phyloP scores from a whole-genome alignment of 331 rosid species.

The Malus hybrid region DNA sequence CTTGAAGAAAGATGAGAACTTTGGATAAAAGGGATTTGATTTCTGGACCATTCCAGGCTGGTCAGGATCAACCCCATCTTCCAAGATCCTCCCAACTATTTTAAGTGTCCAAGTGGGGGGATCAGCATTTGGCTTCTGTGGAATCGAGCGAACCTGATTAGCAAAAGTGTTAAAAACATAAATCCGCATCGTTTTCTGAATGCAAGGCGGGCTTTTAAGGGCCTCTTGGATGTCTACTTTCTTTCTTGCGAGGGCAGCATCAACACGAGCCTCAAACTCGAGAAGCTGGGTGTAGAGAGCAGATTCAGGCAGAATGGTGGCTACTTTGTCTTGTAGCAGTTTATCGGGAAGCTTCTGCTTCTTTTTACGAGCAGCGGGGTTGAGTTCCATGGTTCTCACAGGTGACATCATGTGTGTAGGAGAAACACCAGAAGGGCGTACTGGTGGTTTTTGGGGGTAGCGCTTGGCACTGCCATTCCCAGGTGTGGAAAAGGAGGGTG shows the following conservation, averaged over 20 bases:
- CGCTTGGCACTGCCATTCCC: constrained; percentile 58
- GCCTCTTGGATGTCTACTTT: constrained; percentile 98
- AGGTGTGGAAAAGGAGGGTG: constrained; percentile 41
- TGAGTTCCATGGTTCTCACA: constrained; percentile 71
- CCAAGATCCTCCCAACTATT: constrained; percentile 92
- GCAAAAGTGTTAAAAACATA: constrained; percentile 90
- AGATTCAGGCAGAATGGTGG: constrained; percentile 83
- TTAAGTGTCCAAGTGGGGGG: constrained; percentile 95
- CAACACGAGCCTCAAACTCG: constrained; percentile 92
- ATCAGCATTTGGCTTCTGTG: constrained; percentile 80
- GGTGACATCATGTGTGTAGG: constrained; percentile 55
- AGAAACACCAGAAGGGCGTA: constrained; percentile 66
- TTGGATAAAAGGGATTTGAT: constrained; percentile 73
- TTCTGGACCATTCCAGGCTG: constrained; percentile 81
- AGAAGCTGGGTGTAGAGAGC: constrained; percentile 95
- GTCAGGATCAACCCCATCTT: constrained; percentile 97
- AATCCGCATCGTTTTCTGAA: constrained; percentile 91
- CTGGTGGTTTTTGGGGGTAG: constrained; percentile 73
- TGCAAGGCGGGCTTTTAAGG: constrained; percentile 70
- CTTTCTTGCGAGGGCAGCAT: constrained; percentile 82
- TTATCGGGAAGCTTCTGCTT: constrained; percentile 96
- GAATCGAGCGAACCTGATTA: constrained; percentile 71
- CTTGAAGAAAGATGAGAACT: constrained; percentile 87
- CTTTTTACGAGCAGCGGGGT: constrained; percentile 71
- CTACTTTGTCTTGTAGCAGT: constrained; percentile 84